Base-by-base conservation (phyloP, 495 filamentous ascomycete genomes). In the Hypoxylon lienhwacheense region DNA sequence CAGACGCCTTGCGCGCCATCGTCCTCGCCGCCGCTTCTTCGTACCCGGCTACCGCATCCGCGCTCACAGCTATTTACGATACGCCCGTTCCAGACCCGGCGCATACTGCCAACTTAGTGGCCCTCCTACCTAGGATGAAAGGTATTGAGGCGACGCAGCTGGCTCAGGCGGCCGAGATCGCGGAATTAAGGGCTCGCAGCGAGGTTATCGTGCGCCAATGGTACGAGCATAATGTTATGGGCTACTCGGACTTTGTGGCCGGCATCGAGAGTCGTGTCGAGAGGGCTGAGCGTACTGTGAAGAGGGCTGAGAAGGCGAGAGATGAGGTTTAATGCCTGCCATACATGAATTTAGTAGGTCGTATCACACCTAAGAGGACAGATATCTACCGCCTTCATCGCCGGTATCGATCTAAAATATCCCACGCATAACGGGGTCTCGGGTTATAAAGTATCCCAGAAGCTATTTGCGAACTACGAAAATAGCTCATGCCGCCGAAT, bases 31-130 rank as follows among this genome's bases (percentile, higher is more conserved):
- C 85, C 34, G 87, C 88, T 0, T 77, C 87, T 10, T 77, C 81
- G 2, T 96, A 87, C 70, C 85, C 86, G 12, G 79, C 85, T 15
- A 89, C 85, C 0, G 84, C 86, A 4, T 95, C 90, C 0, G 84
- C 84, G 6, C 80, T 95, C 5, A 86, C 85, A n/a, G 86, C 87
- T 1, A 82, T 91, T 12, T 50, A 66, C 24, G 90, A 95, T 72
- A 81, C 87, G 1, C 84, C 88, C 4, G 72, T 96, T 6, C 89
- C 91, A 1, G 80, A 87, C 31, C 76, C 88, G 0, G 72, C 81
- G 28, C 72, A 76, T 29, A 87, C 88, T n/a, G 76, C 84, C 1
- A 71, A 77, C 7, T 71, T 98, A 0, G 83, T 88, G 17, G 73
- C 81, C 14, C 73, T 95, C 1, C 73, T 83, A 16, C 89, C 90